phyloP scores from a whole-genome alignment of 2,329 filamentous ascomycete genomes.

The Colletotrichum somersetense region DNA sequence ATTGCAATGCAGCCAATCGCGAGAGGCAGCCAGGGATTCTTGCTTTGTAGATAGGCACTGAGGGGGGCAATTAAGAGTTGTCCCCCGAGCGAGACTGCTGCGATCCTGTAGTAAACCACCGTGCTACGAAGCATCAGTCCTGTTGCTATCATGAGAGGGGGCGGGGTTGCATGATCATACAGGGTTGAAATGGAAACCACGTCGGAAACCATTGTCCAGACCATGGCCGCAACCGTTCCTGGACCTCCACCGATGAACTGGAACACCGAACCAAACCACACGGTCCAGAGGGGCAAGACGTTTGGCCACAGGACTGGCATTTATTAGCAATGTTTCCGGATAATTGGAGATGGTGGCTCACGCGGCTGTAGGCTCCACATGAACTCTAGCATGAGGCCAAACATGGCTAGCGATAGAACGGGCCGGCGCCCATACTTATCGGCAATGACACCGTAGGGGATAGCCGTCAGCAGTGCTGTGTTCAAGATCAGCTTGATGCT shows the following conservation, averaged over 20 bases:
- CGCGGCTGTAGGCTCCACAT: constrained; percentile 50
- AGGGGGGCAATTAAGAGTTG: constrained; percentile 56
- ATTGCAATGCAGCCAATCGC: constrained; percentile 51
- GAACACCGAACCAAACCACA: constrained; percentile 51
- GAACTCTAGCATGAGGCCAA: constrained; percentile 48
- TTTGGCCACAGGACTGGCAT: constrained; percentile 52
- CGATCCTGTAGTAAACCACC: constrained; percentile 56
- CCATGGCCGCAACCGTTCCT: constrained; percentile 56
- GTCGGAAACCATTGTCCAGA: constrained; percentile 61
- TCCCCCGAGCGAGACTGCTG: constrained; percentile 53
- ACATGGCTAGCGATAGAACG: constrained; percentile 55
- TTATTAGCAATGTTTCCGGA: constrained; percentile 42
- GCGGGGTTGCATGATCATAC: background rate
- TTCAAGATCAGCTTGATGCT: background rate
- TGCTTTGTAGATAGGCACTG: constrained; percentile 55
- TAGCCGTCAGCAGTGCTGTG: constrained; percentile 56
- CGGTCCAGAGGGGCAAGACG: constrained; percentile 56
- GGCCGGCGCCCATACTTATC: constrained; percentile 60
- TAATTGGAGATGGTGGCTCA: constrained; percentile 43
- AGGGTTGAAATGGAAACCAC: constrained; percentile 53
- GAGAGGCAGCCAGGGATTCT: constrained; percentile 57
- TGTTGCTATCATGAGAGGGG: background rate
- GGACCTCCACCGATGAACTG: constrained; percentile 58
- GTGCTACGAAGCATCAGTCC: constrained; percentile 46
- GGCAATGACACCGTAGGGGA: constrained; percentile 61